A percentile compares a stretch with the other conserved stretches of the same genome.
Conservation (phyloP, 192 early-diverging fungal species). For the Backusella parvicylindrica region DNA sequence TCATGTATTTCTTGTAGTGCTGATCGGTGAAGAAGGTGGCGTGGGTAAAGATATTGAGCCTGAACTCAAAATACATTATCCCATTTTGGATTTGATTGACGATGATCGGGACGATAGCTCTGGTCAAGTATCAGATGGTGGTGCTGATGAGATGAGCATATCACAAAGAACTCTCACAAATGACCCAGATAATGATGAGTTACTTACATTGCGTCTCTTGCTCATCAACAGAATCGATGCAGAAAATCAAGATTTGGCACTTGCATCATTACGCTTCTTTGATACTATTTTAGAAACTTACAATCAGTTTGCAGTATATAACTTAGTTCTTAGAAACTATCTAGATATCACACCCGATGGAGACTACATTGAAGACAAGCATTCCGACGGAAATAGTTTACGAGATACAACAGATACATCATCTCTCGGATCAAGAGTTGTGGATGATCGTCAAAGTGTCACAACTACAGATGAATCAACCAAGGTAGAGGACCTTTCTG, state of each 20-base stretch:
- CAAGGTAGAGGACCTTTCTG: slow-evolving; percentile 10
- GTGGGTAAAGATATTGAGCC: slow-evolving; percentile 37
- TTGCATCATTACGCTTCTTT: slow-evolving; percentile 56
- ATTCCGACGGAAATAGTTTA: not conserved
- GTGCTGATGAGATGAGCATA: not conserved
- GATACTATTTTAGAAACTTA: slow-evolving; percentile 56
- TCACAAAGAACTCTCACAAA: not conserved
- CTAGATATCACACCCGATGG: slow-evolving; percentile 31
- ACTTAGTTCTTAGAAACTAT: slow-evolving; percentile 56
- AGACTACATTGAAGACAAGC: slow-evolving; percentile 25
- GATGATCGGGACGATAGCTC: slow-evolving; percentile 18
- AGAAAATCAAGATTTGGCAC: slow-evolving; percentile 39
- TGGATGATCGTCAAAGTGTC: not conserved
- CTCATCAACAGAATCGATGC: slow-evolving; percentile 32
- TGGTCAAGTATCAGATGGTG: not conserved
- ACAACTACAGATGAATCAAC: slow-evolving; percentile 6
- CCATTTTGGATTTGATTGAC: not conserved
- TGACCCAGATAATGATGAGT: slow-evolving; percentile 5
- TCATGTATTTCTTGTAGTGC: slow-evolving; percentile 28
- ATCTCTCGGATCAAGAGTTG: slow-evolving; percentile 13
- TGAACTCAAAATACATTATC: slow-evolving; percentile 5
- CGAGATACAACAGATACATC: slow-evolving; percentile 16
- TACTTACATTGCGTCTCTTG: slow-evolving; percentile 41
- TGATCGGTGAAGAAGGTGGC: slow-evolving; percentile 36
- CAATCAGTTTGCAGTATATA: slow-evolving; percentile 59